phyloP scores from a whole-genome alignment of 768 basidiomycete genomes.

The Russula ochroleuca region DNA sequence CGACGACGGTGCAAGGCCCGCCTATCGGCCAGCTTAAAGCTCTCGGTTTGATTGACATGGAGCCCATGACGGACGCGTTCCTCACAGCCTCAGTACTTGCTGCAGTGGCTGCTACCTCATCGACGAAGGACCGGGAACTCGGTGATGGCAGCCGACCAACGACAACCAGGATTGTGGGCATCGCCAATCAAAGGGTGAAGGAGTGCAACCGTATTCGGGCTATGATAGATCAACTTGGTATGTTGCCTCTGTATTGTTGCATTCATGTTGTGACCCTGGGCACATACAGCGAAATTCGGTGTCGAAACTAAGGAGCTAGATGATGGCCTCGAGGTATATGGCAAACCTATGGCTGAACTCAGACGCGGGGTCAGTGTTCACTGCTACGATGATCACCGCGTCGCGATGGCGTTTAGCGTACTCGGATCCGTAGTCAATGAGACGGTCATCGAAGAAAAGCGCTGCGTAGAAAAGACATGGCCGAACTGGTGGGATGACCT shows the following conservation, averaged over 20 bases:
- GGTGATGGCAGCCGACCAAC: conserved; percentile 34
- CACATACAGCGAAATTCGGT: conserved; percentile 78
- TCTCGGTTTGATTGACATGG: conserved; percentile 91
- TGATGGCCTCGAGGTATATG: conserved; percentile 88
- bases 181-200: conserved; percentile 97
- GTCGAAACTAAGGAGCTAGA: conserved; percentile 88
- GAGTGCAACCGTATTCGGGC: conserved; percentile 96
- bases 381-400: conserved; percentile 98
- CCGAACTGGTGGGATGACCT: conserved; percentile 99
- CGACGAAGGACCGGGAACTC: conserved; percentile 48
- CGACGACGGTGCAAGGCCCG: conserved; percentile 91
- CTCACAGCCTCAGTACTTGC: conserved; percentile 91
- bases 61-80: conserved; percentile 99
- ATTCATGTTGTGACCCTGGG: neutral
- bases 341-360: conserved; percentile 60
- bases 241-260: conserved; percentile 28
- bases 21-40: conserved; percentile 75
- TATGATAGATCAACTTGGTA: conserved; percentile 94
- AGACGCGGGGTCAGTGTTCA: conserved; percentile 73
- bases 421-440: conserved; percentile 66
- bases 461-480: conserved; percentile 99
- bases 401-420: conserved; percentile 97
- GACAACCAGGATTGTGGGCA: conserved; percentile 83
- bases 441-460: conserved; percentile 90
- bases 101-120: conserved; percentile 58